phyloP scores from a whole-genome alignment of 495 filamentous ascomycete genomes.

The Tuber brumale region DNA sequence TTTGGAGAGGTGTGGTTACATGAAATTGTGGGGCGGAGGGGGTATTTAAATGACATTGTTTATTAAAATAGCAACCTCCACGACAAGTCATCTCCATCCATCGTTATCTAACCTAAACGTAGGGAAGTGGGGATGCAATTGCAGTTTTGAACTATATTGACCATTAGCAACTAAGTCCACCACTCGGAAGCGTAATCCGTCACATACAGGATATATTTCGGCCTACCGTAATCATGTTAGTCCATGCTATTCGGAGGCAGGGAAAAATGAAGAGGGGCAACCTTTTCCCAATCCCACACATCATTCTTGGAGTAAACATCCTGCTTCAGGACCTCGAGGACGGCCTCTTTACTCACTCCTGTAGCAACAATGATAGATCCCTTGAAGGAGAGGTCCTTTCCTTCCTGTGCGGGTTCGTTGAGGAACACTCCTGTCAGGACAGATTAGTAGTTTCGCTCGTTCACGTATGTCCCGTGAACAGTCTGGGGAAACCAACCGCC shows the following conservation, averaged over 20 bases:
- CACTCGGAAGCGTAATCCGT: neutral
- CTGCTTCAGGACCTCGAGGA: conserved; percentile 57
- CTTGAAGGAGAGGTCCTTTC: conserved; percentile 56
- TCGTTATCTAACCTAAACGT: neutral
- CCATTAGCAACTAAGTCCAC: conserved; percentile 5
- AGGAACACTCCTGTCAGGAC: conserved; percentile 58
- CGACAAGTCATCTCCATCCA: neutral
- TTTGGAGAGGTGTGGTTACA: conserved; percentile 1
- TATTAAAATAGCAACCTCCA: neutral
- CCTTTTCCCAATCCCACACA: conserved; percentile 81
- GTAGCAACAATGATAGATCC: conserved; percentile 61
- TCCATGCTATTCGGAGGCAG: neutral
- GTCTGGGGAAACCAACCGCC: conserved; percentile 49
- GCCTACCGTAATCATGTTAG: conserved; percentile 22
- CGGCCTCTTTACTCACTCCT: conserved; percentile 62
- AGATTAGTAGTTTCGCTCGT: neutral
- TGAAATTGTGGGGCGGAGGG: neutral
- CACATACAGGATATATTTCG: conserved; percentile 42
- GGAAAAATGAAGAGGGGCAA: conserved; percentile 36
- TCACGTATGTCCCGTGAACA: neutral
- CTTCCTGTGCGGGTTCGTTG: conserved; percentile 43
- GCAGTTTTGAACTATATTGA: conserved; percentile 41
- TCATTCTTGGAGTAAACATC: conserved; percentile 65
- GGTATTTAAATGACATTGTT: neutral
- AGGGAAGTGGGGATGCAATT: conserved; percentile 9